Evolutionary conservation across 1,139 yeast genomes (phyloP).

Genomic region (Yarrowia galli): DNA sequence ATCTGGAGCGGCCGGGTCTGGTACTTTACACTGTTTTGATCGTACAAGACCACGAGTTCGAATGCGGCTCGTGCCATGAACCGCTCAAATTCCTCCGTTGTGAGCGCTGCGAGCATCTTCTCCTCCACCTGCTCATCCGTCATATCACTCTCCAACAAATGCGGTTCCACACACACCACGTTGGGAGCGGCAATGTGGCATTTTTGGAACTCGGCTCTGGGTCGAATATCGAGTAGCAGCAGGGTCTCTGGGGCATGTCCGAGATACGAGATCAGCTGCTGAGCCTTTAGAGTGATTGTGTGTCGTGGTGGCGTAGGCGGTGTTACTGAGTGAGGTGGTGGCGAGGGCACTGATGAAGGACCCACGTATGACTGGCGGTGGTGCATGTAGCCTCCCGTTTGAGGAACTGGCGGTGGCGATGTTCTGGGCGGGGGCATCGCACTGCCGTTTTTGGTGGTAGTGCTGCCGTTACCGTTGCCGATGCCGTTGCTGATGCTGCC

Average conservation of each 20-base stretch:
- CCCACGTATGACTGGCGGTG: conserved; percentile 9
- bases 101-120: conserved; percentile 61
- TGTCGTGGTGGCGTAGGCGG: conserved; percentile 24
- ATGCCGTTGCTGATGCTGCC: neutral
- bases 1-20: conserved; percentile 47
- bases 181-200: conserved; percentile 65
- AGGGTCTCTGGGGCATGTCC: conserved; percentile 47
- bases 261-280: conserved; percentile 14
- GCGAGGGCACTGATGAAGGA: conserved; percentile 7
- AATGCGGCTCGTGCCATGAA: conserved; percentile 63
- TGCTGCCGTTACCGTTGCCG: neutral
- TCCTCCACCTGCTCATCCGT: conserved; percentile 69
- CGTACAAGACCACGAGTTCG: conserved; percentile 70
- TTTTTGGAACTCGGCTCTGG: conserved; percentile 62
- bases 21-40: conserved; percentile 46
- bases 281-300: conserved; percentile 13
- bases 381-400: neutral
- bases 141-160: conserved; percentile 56
- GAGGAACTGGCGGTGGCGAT: conserved; percentile 18
- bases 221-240: conserved; percentile 71
- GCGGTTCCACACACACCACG: conserved; percentile 76
- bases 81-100: conserved; percentile 56
- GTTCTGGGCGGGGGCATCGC: neutral
- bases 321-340: conserved; percentile 11
- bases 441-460: neutral